phyloP scores from a whole-genome alignment of 2,329 filamentous ascomycete genomes.

The Trichoderma brevicompactum region DNA sequence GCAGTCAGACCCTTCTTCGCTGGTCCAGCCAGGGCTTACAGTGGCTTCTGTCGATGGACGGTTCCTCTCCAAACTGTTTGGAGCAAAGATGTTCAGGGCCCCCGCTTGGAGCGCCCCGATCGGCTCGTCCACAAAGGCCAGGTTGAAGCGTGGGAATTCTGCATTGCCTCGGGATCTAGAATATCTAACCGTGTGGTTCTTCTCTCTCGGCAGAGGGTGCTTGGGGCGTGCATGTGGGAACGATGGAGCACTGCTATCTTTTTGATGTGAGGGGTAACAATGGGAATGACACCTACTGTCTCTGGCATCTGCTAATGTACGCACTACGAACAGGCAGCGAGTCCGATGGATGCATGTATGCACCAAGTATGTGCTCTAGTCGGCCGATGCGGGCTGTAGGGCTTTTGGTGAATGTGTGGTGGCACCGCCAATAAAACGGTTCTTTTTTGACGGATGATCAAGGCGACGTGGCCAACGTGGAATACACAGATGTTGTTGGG shows the following conservation, averaged over 20 bases:
- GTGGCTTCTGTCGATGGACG: no score
- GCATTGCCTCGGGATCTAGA: constrained; percentile 26
- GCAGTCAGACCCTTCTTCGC: no score
- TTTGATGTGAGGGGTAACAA: constrained; percentile 26
- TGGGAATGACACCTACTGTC: constrained; percentile 23
- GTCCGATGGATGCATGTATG: no score
- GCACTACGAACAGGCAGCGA: neutral
- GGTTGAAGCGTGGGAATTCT: neutral
- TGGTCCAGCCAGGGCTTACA: no score
- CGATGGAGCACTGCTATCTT: neutral
- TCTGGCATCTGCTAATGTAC: constrained; percentile 16
- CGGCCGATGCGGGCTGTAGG: no score
- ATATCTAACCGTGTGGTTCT: constrained; percentile 12
- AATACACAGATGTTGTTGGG: no score
- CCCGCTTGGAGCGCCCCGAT: constrained; percentile 1
- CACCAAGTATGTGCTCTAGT: no score
- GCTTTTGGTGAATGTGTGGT: no score
- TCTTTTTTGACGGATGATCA: no score
- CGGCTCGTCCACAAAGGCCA: neutral
- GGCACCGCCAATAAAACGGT: no score
- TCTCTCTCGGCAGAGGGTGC: neutral
- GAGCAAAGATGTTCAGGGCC: constrained; percentile 11
- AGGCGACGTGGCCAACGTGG: no score
- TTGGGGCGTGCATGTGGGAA: constrained; percentile 10
- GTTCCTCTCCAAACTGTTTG: constrained; percentile 3